Evolutionary conservation across 306 rosid genomes (phyloP), one percentile per base, ranked within the genome.

Genomic region (Acacia melanoxylon): DNA sequence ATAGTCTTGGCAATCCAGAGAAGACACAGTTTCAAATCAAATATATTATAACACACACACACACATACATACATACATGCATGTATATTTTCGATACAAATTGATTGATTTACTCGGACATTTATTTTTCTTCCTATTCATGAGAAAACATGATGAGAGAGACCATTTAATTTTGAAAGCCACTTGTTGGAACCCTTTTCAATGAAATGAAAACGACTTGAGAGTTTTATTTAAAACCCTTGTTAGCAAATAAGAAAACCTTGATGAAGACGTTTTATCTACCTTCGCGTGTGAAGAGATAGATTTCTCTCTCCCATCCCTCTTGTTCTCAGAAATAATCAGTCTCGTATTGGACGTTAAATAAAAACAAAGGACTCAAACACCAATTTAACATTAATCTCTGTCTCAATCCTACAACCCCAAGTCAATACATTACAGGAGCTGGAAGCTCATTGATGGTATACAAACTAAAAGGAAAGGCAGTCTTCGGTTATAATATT

Each of bases 401-500:
- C 27, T 10, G 5, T 40, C 73, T 20, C 73, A 68, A 68, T 40
- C 73, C 10, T 40, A 20, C 17, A 20, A n/a, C 20, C 10, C 6
- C 11, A 66, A 17, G 44, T 13, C 71, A 66, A 24, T 24, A 66
- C 17, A 4, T 29, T 12, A 66, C n/a, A 11, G 41, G 7, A 33
- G 17, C 24, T 8, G 41, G 11, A 1, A 65, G 70, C 42, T 65
- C 72, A 65, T 22, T 51, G 22, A 58, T 20, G 27, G 45, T 63
- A 11, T 4, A 59, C 33, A 59, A 10, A 24, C 19, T 25, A 68
- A 61, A 52, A 25, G 80, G 81, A 67, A 80, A 81, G 25, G 83
- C 72, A 72, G 81, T 77, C 75, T 46, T 83, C 75, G 70, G 74
- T 69, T 74, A 72, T 33, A 54, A 33, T 69, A 78, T 82, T 85